Conservation (phyloP, 2,329 filamentous ascomycete species). For the Zasmidium citrigriseum region DNA sequence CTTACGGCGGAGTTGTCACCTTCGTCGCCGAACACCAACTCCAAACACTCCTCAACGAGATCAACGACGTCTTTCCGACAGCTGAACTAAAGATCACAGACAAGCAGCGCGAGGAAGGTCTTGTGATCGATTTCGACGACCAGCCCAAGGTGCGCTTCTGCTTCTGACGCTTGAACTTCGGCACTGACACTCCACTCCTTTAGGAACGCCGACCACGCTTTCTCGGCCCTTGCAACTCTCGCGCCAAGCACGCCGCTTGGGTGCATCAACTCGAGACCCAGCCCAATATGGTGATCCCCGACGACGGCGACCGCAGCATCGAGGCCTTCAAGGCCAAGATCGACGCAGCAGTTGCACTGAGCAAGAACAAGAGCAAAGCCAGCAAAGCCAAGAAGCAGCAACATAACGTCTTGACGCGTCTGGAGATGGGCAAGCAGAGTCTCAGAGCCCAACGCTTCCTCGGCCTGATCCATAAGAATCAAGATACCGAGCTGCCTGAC, state of each 20-base stretch:
- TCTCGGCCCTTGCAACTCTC: constrained; percentile 58
- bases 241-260: constrained; percentile 43
- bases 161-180: background rate
- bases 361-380: constrained; percentile 49
- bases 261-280: constrained; percentile 28
- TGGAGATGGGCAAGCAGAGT: constrained; percentile 57
- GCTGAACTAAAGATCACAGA: constrained; percentile 60
- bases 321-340: constrained; percentile 58
- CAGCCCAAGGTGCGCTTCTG: constrained; percentile 43
- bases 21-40: constrained; percentile 70
- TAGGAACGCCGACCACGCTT: constrained; percentile 66
- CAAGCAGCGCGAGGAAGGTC: constrained; percentile 53
- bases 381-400: constrained; percentile 17
- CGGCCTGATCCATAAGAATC: constrained; percentile 57
- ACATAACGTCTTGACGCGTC: constrained; percentile 54
- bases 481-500: constrained; percentile 21
- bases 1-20: constrained; percentile 55
- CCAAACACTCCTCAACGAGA: constrained; percentile 60
- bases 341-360: constrained; percentile 51
- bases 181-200: background rate
- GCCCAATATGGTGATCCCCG: constrained; percentile 21
- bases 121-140: constrained; percentile 67
- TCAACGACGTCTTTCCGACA: constrained; percentile 60
- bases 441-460: constrained; percentile 70
- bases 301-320: constrained; percentile 38